Conservation (phyloP, 768 basidiomycete genomes). For the Tricholoma sp. region DNA sequence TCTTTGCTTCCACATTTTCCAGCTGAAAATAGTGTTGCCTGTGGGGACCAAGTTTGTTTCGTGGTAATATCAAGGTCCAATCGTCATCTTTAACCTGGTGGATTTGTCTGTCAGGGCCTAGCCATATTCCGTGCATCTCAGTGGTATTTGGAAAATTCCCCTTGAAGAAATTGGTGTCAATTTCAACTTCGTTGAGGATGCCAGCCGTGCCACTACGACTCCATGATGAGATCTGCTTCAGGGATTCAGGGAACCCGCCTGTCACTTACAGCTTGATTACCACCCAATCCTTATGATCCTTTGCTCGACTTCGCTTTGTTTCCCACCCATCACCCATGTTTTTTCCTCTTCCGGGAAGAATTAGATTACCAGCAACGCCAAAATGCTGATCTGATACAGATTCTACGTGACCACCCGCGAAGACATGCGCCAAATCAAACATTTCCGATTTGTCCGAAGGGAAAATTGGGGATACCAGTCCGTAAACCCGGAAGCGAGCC, state of each 20-base stretch:
- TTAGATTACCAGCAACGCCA: constrained; percentile 85
- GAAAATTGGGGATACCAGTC: constrained; percentile 63
- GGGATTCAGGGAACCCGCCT: constrained; percentile 5
- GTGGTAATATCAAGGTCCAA: constrained; percentile 75
- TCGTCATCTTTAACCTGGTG: constrained; percentile 33
- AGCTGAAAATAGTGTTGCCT: constrained; percentile 87
- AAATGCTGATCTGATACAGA: constrained; percentile 93
- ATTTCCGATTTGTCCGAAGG: constrained; percentile 40
- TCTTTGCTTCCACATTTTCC: constrained; percentile 49
- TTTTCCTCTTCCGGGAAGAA: constrained; percentile 86
- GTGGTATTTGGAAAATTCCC: constrained; percentile 93
- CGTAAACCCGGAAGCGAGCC: constrained; percentile 93
- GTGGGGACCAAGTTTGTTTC: constrained; percentile 83
- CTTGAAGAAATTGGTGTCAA: constrained; percentile 94
- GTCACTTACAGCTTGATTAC: constrained; percentile 77
- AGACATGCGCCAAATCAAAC: constrained; percentile 89
- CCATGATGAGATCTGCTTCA: constrained; percentile 1
- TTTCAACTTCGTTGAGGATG: constrained; percentile 69
- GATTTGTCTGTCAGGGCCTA: constrained; percentile 25
- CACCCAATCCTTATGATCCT: constrained; percentile 87
- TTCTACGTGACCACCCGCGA: constrained; percentile 82
- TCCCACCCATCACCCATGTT: constrained; percentile 99
- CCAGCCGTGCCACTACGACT: constrained; percentile 64
- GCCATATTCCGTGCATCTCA: constrained; percentile 63
- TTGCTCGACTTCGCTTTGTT: constrained; percentile 79